phyloP scores from a whole-genome alignment of 805 yeast species.

The Pichia manshurica region DNA sequence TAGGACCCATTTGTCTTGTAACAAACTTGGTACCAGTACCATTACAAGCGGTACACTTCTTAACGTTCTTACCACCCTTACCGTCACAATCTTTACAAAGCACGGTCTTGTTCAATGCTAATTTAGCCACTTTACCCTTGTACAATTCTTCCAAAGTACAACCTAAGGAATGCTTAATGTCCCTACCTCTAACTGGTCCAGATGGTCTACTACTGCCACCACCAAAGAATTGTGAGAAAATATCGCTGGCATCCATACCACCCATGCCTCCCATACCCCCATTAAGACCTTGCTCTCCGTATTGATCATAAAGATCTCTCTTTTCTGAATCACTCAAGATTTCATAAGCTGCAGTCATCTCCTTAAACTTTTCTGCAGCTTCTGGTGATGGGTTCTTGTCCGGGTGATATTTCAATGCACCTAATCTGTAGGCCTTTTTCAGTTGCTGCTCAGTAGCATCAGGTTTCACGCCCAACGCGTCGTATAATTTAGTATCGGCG shows the following conservation, averaged over 20 bases:
- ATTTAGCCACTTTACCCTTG: constrained; percentile 89
- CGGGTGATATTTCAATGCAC: constrained; percentile 78
- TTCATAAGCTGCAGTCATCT: constrained; percentile 82
- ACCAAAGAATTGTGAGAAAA: constrained; percentile 55
- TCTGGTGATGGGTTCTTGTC: constrained; percentile 81
- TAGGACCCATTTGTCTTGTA: constrained; percentile 98
- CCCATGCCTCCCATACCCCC: constrained; percentile 56
- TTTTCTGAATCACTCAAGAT: constrained; percentile 81
- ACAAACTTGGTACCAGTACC: constrained; percentile 90
- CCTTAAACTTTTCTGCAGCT: constrained; percentile 94
- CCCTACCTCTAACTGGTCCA: constrained; percentile 86
- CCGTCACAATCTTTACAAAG: constrained; percentile 89
- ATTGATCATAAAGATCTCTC: constrained; percentile 82
- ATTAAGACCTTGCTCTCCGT: constrained; percentile 89
- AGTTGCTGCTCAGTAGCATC: constrained; percentile 65
- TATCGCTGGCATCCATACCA: constrained; percentile 46
- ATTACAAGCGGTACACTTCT: constrained; percentile 78
- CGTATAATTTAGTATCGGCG: constrained; percentile 74
- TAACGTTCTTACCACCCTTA: constrained; percentile 91
- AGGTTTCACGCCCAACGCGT: constrained; percentile 64
- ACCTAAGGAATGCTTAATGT: constrained; percentile 80
- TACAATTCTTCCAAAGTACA: constrained; percentile 90
- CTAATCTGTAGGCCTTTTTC: constrained; percentile 76
- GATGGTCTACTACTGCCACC: constrained; percentile 56
- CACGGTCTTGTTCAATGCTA: constrained; percentile 89